Conservation (phyloP, 2,329 filamentous ascomycete genomes). For the Coniochaeta sp. region DNA sequence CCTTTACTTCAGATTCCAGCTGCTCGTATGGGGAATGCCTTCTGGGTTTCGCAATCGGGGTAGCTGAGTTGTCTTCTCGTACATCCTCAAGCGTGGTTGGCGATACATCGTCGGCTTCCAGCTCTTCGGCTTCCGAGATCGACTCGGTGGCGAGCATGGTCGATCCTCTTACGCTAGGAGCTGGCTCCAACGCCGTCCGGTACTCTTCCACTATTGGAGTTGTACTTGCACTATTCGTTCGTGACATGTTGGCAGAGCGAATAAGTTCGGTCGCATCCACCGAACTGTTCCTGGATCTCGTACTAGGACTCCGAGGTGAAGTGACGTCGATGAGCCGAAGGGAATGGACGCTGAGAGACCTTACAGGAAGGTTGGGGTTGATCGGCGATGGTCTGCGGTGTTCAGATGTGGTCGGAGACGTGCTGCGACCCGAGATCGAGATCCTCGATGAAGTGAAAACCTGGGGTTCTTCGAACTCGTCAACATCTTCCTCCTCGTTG, state of each 20-base stretch:
- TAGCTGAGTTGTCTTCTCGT: neutral
- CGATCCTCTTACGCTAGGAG: neutral
- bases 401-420: slow-evolving; percentile 43
- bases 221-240: slow-evolving; percentile 31
- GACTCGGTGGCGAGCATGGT: slow-evolving; percentile 19
- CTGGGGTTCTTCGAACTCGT: slow-evolving; percentile 49
- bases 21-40: slow-evolving; percentile 7
- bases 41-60: slow-evolving; percentile 7
- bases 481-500: slow-evolving; percentile 31
- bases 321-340: slow-evolving; percentile 52
- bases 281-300: slow-evolving; percentile 41
- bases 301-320: slow-evolving; percentile 41
- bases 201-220: slow-evolving; percentile 34
- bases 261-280: slow-evolving; percentile 35
- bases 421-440: slow-evolving; percentile 43
- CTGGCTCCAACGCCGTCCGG: slow-evolving; percentile 11
- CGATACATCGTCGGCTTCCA: slow-evolving; percentile 14
- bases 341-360: slow-evolving; percentile 45
- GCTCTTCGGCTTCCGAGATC: slow-evolving; percentile 38
- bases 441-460: slow-evolving; percentile 51
- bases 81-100: slow-evolving; percentile 3
- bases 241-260: slow-evolving; percentile 29
- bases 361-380: slow-evolving; percentile 28
- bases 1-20: slow-evolving; percentile 5
- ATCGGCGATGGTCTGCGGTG: slow-evolving; percentile 30